These are phyloP conservation scores for Cercospora zeae-maydis DNA, from an alignment of 2,329 filamentous ascomycete species.

Conservation along the genomic window DNA sequence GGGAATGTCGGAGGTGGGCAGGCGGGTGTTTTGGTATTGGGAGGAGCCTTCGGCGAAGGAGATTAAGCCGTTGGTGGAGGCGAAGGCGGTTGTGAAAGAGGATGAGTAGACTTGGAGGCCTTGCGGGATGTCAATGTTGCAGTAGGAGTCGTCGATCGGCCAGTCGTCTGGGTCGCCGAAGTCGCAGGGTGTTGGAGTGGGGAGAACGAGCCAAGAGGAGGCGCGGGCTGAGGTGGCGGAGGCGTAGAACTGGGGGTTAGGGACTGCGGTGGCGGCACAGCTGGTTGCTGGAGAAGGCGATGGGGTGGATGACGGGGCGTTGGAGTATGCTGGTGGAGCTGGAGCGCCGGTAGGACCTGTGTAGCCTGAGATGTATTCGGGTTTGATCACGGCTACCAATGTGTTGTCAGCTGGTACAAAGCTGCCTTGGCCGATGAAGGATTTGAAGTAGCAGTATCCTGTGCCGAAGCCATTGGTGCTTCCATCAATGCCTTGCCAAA, in stretches of 20 bases:
- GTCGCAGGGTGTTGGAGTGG: conserved; percentile 32
- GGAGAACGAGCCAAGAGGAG: conserved; percentile 27
- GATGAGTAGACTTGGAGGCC: conserved; percentile 28
- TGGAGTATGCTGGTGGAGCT: background rate
- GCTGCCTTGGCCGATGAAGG: background rate
- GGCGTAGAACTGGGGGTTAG: conserved; percentile 12
- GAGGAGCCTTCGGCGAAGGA: conserved; percentile 29
- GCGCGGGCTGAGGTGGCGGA: conserved; percentile 12
- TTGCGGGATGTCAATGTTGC: conserved; percentile 33
- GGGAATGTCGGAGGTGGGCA: conserved; percentile 30
- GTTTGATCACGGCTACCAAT: background rate
- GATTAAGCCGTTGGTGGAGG: conserved; percentile 35
- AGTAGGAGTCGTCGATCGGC: conserved; percentile 36
- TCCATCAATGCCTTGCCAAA: conserved; percentile 7
- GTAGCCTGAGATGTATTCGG: background rate
- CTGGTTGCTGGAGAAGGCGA: background rate
- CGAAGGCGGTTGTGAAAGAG: conserved; percentile 24
- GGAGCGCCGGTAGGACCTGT: background rate
- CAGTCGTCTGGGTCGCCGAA: conserved; percentile 32
- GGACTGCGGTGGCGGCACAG: background rate
- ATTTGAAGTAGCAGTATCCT: conserved; percentile 13
- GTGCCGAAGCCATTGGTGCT: conserved; percentile 6
- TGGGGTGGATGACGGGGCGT: background rate
- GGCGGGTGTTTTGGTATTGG: conserved; percentile 24
- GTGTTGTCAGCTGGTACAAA: background rate